Evolutionary conservation across 139 green algal species (phyloP), one percentile per base, ranked within the genome.

Genomic region (Eudorina sp.): DNA sequence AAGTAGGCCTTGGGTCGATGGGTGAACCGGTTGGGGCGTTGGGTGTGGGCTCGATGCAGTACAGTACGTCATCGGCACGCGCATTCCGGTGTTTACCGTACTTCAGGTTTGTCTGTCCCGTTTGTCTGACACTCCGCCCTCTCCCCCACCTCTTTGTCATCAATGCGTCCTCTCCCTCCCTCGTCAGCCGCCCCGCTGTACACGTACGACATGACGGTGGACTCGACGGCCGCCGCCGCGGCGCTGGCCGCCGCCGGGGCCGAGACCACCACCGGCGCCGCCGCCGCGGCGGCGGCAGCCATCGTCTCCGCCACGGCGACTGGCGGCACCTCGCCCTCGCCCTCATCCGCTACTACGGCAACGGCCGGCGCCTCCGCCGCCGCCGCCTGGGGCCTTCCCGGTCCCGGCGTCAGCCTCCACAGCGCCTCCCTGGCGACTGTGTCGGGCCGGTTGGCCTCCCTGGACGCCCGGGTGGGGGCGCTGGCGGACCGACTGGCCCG

Each of bases 341-440:
- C 72, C 25, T 38, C 18, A 41, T 29, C 13, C 51, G 41, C 55
- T 43, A 34, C 41, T 21, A 11, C 60, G 18, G 27, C 80, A 29
- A 7, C 41, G n/a, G 79, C 70, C 62, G 53, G 46, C 48, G 53
- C 40, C 36, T 70, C 46, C 29, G 69, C 25, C 29, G 27, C 18
- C 46, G 43, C 55, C 23, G 74, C 83, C 0, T 48, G 38, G 0
- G 7, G 51, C 31, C 11, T 53, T 0, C 43, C 82, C 23, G 73
- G 62, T 53, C 79, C 88, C 4, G 87, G 86, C 41, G 53, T 68
- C 11, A 89, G 83, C 18, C 40, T 36, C 31, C 82, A 91, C 19
- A 43, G 82, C 29, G 82, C 85, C 1, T 88, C 91, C 6, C 83
- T 94, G 58, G 68, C 84, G 45, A 51, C 25, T 25, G 45, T 88